Evolutionary conservation across 306 rosid genomes (phyloP), one percentile per base, ranked within the genome.

Genomic region (Cucumis melo): DNA sequence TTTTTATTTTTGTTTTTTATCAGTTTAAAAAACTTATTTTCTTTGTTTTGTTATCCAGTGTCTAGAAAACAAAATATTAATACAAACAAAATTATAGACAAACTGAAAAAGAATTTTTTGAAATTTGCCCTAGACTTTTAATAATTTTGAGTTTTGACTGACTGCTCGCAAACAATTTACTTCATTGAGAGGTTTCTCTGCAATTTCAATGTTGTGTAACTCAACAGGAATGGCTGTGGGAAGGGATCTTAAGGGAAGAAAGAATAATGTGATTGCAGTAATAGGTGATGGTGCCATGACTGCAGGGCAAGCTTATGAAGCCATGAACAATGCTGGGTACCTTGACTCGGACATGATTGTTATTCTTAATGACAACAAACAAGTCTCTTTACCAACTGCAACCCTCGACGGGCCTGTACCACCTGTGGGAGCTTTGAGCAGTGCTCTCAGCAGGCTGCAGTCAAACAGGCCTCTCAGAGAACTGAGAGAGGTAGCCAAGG

Each of bases 211-310:
- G 60, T 72, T 29, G 44, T 29, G 44, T 62, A 81, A 76, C 77
- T 74, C 48, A 68, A 82, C 86, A 94, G 98, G 99, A 60, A 95
- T 95, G 99, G 99, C 98, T 34, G 96, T 95, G 55, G 98, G 98
- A 82, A 89, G 98, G 77, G 99, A 95, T 89, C 81, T 95, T 56
- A 89, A 88, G 86, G 96, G 93, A 80, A 80, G 79, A 71, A 88
- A 86, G 79, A 95, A 92, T 76, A 68, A 92, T 9, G 98, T 95
- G 15, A 80, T 92, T 80, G 92, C 98, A 14, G 90, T 95, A 27
- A 95, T 95, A 34, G 99, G 99, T 60, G 99, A 95, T 65, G 97
- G 99, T 66, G 99, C 99, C 70, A 95, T 95, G 99, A 95, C 99
- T 6, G 99, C 99, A 8, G 98, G 99, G 29, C 99, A 95, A 85